Base-by-base conservation (phyloP, 2,329 filamentous ascomycete species). In the Colletotrichum shisoi region DNA sequence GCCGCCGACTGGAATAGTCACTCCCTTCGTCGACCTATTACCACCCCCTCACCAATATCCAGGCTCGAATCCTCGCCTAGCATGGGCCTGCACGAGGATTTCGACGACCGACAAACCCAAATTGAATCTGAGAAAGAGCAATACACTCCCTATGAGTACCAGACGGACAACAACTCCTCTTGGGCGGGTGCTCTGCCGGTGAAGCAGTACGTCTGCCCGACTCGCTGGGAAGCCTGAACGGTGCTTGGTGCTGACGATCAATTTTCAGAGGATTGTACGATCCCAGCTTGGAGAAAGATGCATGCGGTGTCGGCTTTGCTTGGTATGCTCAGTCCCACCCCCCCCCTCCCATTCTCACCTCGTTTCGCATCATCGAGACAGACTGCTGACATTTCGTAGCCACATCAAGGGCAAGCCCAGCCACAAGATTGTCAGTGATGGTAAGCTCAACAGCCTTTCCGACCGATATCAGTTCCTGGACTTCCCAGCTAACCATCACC, bases 371-470 rank as follows among this genome's bases (percentile, higher is more conserved):
- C 34, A 15, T 27, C 7, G 44, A 31, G 15, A 66, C 71, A 61
- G 49, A 31, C 3, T 15, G 56, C 72, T 76, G 64, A 75, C 68
- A 67, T 62, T 19, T 62, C 67, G 67, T 73, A 96, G 93, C 83
- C 92, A 98, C 80, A 98, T 98, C 81, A 98, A 98, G 85, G 95
- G 95, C 84, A 91, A 92, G 80, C 81, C 94, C 70, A 98, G 94
- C 84, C 95, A 98, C 86, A 99, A 98, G 79, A 98, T 98, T 76
- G 91, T 98, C 71, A 97, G 91, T 81, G 94, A 98, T 96, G 94
- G 92, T 95, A 80, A 83, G 89, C 81, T 6, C 17, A 11, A 19
- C 15, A 51, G 42, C n/a, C 78, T 81, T 72, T 83, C 77, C 67
- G 70, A 48, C 77, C 67, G 70, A 48, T 13, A 48, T 13, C 17